Conservation (phyloP, 768 basidiomycete species). For the Termitomyces sp. region DNA sequence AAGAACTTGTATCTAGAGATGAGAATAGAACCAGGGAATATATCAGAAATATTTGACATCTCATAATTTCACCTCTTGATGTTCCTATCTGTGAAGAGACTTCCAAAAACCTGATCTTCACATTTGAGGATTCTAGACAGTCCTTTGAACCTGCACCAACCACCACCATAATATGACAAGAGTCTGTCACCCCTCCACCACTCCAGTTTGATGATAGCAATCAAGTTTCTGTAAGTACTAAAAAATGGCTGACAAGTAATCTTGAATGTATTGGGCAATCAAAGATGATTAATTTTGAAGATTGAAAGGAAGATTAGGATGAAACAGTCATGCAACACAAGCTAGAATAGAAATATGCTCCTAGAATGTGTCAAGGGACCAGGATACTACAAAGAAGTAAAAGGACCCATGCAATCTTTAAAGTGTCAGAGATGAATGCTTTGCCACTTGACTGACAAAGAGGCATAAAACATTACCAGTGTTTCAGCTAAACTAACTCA, state of each 20-base stretch:
- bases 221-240: too few species aligned
- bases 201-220: too few species aligned
- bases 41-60: not conserved
- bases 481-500: constrained; percentile 22
- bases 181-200: not conserved
- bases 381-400: too few species aligned
- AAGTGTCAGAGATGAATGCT: too few species aligned
- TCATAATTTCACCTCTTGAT: not conserved
- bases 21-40: not conserved
- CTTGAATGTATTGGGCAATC: too few species aligned
- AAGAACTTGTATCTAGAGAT: not conserved
- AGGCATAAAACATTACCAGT: constrained; percentile 15
- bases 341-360: constrained; percentile 17
- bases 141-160: too few species aligned
- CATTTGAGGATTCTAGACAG: too few species aligned
- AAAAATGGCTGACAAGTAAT: too few species aligned
- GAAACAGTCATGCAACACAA: constrained; percentile 14
- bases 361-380: not conserved
- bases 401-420: too few species aligned
- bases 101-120: not conserved
- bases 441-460: not conserved
- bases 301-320: not conserved
- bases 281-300: too few species aligned
- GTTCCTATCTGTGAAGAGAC: not conserved
- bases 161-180: not conserved